Percentiles rank a stretch among this genome's conserved stretches.
Conservation (phyloP, 78 protist genomes). For the Dictyostelium capitatum region DNA sequence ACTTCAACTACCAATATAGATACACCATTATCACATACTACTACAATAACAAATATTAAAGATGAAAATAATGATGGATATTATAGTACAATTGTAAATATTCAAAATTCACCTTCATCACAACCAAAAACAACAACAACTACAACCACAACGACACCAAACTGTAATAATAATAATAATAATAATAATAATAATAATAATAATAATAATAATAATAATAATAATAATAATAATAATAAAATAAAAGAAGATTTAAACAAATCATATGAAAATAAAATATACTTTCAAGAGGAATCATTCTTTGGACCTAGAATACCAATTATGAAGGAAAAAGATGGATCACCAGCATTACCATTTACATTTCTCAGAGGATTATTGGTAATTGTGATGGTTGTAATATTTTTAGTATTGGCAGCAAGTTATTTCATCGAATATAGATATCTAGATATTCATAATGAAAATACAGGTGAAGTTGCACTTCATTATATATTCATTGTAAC, state of each 20-base stretch:
- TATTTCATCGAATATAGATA: constrained; percentile 47
- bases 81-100: too few relatives aligned
- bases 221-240: background rate
- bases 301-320: constrained; percentile 11
- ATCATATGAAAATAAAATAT: constrained; percentile 9
- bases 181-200: constrained; percentile 4
- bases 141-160: background rate
- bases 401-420: constrained; percentile 11
- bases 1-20: too few relatives aligned
- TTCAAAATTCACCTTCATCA: too few relatives aligned
- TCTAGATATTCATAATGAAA: background rate
- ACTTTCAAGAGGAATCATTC: background rate
- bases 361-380: constrained; percentile 29
- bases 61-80: too few relatives aligned
- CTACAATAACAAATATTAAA: too few relatives aligned
- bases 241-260: background rate
- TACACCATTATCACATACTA: too few relatives aligned
- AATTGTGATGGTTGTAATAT: constrained; percentile 32
- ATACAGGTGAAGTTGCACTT: background rate
- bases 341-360: constrained; percentile 41
- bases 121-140: background rate
- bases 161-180: background rate
- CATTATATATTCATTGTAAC: constrained; percentile 22
- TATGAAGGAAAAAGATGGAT: background rate
- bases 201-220: background rate